Conservation (phyloP, 306 rosid genomes). For the Fragaria iinumae region DNA sequence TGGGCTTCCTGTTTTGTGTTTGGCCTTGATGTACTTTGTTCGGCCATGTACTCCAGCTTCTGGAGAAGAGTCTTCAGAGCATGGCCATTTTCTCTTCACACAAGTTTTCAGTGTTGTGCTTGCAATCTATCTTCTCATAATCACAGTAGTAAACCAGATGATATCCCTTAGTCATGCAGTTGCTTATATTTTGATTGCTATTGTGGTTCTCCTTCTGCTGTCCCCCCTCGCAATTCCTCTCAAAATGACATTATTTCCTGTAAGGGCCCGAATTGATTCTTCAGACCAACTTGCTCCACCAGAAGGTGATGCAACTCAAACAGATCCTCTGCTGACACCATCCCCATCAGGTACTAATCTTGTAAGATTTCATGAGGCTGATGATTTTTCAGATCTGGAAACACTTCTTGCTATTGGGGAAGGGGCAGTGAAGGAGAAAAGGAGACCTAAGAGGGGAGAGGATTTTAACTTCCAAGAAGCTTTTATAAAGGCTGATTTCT, state of each 20-base stretch:
- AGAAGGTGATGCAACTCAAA: conserved; percentile 35
- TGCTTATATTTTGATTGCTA: conserved; percentile 53
- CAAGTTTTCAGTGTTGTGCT: conserved; percentile 73
- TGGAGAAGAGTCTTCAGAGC: conserved; percentile 77
- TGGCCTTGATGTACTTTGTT: conserved; percentile 68
- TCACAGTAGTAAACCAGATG: conserved; percentile 38
- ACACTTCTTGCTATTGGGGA: conserved; percentile 82
- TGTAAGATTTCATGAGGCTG: conserved; percentile 50
- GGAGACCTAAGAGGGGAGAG: conserved; percentile 81
- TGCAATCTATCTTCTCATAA: conserved; percentile 55
- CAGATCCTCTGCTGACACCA: conserved; percentile 57
- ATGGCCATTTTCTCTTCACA: conserved; percentile 57
- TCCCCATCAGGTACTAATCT: conserved; percentile 58
- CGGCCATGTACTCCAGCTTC: conserved; percentile 81
- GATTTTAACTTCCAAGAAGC: conserved; percentile 76
- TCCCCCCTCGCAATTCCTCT: conserved; percentile 71
- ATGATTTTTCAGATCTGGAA: conserved; percentile 61
- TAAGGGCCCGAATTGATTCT: conserved; percentile 38
- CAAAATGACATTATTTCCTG: conserved; percentile 75
- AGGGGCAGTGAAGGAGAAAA: conserved; percentile 74
- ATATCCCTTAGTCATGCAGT: conserved; percentile 44
- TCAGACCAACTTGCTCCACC: conserved; percentile 33
- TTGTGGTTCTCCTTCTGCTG: conserved; percentile 61
- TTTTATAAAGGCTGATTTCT: conserved; percentile 82
- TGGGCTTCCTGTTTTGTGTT: conserved; percentile 55